Evolutionary conservation across 179 eudicot species (phyloP).

Genomic region (Gypsophila paniculata): DNA sequence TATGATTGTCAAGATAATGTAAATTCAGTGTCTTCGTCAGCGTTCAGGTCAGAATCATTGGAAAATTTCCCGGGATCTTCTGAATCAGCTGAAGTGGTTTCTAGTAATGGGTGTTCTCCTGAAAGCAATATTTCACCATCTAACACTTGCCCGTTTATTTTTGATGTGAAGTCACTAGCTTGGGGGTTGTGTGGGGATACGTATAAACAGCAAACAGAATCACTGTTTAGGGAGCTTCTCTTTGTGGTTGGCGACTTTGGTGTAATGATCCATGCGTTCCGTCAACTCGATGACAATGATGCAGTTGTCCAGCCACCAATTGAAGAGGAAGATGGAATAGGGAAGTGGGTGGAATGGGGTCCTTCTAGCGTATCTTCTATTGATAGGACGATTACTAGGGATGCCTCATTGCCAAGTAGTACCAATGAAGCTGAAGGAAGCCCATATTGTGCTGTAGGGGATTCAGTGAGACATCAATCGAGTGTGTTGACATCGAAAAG

Average conservation of each 20-base stretch:
- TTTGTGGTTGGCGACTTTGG: conserved; percentile 68
- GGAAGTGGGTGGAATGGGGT: conserved; percentile 89
- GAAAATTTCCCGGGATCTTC: conserved; percentile 42
- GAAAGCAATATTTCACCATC: conserved; percentile 28
- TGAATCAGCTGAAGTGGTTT: conserved; percentile 35
- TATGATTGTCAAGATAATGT: conserved; percentile 31
- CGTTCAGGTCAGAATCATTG: conserved; percentile 31
- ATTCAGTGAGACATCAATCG: conserved; percentile 23
- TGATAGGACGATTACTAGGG: conserved; percentile 9
- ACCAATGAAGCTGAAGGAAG: conserved; percentile 30
- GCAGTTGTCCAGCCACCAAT: conserved; percentile 19
- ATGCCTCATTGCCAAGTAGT: conserved; percentile 17
- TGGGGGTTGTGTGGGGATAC: conserved; percentile 82
- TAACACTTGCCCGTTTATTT: conserved; percentile 44
- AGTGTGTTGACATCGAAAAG: conserved; percentile 40
- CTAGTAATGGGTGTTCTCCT: conserved; percentile 28
- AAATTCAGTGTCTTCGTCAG: conserved; percentile 29
- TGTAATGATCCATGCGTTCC: conserved; percentile 75
- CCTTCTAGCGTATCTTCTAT: conserved; percentile 36
- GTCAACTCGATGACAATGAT: conserved; percentile 31
- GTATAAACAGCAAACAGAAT: conserved; percentile 51
- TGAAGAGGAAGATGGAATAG: conserved; percentile 40
- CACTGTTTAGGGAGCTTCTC: conserved; percentile 60
- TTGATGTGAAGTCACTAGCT: conserved; percentile 71
- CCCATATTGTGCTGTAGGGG: no score